A percentile compares a stretch with the other conserved stretches of the same genome.
These are phyloP conservation scores for Urostyla sp. DNA, from an alignment of 73 alveolate genomes.

Conservation along the genomic window DNA sequence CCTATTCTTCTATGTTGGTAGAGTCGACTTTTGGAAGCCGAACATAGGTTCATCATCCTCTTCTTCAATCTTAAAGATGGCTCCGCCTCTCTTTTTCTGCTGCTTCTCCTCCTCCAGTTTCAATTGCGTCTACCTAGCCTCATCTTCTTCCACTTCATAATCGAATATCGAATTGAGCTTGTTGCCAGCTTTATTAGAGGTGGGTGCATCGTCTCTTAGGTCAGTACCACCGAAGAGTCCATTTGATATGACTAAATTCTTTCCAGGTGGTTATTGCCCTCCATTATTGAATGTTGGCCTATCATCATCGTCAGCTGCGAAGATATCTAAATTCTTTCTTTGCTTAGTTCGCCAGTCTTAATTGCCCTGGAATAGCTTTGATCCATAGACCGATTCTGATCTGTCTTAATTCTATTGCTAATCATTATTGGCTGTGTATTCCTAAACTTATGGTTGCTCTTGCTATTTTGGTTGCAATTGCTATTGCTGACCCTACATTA, in stretches of 20 bases:
- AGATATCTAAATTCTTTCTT: no score
- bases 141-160: conserved; percentile 43
- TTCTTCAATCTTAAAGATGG: conserved; percentile 18
- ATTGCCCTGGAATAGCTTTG: no score
- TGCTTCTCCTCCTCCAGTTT: background rate
- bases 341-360: no score
- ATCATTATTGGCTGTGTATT: background rate
- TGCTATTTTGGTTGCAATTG: background rate
- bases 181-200: background rate
- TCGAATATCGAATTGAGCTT: conserved; percentile 44
- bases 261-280: no score
- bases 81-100: background rate
- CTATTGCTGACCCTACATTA: background rate
- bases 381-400: no score
- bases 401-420: no score
- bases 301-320: no score
- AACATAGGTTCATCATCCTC: conserved; percentile 49
- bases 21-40: no score
- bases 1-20: no score
- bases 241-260: no score
- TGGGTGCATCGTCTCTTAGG: conserved; percentile 24
- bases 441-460: background rate
- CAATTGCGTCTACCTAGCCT: background rate
- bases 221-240: conserved; percentile 36
- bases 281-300: no score